Conservation (phyloP, 2,329 filamentous ascomycete species). For the Colletotrichum truncatum region DNA sequence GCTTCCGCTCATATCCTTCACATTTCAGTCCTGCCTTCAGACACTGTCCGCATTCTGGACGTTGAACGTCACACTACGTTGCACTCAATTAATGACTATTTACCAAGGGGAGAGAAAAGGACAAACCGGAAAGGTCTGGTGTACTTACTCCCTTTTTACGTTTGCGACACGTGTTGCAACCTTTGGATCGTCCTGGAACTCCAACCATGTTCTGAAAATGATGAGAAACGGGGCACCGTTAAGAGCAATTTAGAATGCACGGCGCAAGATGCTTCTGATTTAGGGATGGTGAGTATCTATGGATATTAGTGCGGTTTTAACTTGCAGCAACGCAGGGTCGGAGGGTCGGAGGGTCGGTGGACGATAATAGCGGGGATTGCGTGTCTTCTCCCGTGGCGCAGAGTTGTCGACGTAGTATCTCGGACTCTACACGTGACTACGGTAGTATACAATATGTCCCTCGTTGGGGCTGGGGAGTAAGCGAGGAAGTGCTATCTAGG, state of each 20-base stretch:
- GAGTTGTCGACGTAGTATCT: too few relatives aligned
- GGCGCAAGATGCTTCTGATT: slow-evolving; percentile 18
- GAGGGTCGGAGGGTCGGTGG: too few relatives aligned
- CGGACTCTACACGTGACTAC: too few relatives aligned
- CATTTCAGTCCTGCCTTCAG: slow-evolving; percentile 28
- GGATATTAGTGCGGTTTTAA: background rate
- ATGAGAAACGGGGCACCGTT: background rate
- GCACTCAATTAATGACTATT: background rate
- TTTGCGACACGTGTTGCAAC: slow-evolving; percentile 32
- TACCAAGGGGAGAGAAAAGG: background rate
- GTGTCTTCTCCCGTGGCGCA: background rate
- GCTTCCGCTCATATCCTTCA: slow-evolving; percentile 30
- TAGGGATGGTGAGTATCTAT: background rate
- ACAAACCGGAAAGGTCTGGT: background rate
- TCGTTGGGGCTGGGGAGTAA: background rate
- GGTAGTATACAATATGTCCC: too few relatives aligned
- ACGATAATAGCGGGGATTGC: background rate
- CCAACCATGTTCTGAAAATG: slow-evolving; percentile 28
- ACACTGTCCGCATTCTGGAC: slow-evolving; percentile 32
- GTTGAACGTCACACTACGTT: slow-evolving; percentile 31
- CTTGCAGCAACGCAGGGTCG: background rate
- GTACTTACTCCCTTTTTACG: slow-evolving; percentile 33
- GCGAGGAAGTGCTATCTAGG: background rate
- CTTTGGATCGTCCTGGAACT: slow-evolving; percentile 33
- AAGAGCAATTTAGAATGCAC: background rate